Base-by-base conservation (phyloP, 2,329 filamentous ascomycete genomes). In the Phaeosphaeria sp. region DNA sequence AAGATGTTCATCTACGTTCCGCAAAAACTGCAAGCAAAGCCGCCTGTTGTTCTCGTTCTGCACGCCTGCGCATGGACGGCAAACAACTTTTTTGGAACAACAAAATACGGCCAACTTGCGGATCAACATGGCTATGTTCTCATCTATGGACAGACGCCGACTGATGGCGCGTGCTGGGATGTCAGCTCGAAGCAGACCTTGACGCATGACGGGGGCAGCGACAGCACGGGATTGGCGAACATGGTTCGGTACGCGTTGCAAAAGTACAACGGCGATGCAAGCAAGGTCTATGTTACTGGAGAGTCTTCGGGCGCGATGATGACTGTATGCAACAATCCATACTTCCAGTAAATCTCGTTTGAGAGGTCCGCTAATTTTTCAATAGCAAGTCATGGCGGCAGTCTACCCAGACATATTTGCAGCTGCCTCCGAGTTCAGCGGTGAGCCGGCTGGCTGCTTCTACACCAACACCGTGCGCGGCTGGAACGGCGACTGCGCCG, bases 401-500 rank as follows among this genome's bases (percentile, higher is more conserved):
- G 46, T 49, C 17, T 74, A 74, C 40, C 71, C 70, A 0, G 70
- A 73, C 13, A 54, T 72, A 24, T 65, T 73, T 53, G 62, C 57
- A 6, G 71, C 71, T 1, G 70, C 56, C 2, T 57, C 66, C 1
- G 65, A 59, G 42, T 75, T 72, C 54, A 69, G 68, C 1, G 73
- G 73, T 9, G 62, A 66, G 1, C 64, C 72, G 24, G 67, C 65
- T 15, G 74, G 67, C 21, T 76, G 74, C 56, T 59, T 71, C 21
- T 67, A 67, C n/a, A 72, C 70, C 2, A 77, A 88, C 89, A 65
- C 66, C 9, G 65, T 17, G 63, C 65, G n/a, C 62, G 56, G 18
- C 64, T 8, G 54, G 48, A 21, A 55, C 58, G 2, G 47, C 65
- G 60, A 50, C 17, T 74, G 72, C 40, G 65, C 69, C 6, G 59